Conservation (phyloP, 768 basidiomycete genomes). For the Trametes gibbosa region DNA sequence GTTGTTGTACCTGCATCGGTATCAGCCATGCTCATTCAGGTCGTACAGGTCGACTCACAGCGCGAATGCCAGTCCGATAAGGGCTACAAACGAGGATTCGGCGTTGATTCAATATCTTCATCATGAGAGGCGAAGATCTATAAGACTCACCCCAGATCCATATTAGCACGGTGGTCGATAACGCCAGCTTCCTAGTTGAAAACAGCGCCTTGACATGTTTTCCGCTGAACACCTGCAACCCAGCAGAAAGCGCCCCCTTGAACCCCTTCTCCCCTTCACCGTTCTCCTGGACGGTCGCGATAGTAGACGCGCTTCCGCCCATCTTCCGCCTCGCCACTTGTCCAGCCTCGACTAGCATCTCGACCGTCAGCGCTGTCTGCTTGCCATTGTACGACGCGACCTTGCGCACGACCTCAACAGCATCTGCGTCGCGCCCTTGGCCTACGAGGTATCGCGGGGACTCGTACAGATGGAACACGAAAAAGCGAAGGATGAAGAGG, state of each 20-base stretch:
- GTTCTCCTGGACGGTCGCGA: background rate
- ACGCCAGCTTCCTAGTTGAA: conserved; percentile 48
- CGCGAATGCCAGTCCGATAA: conserved; percentile 75
- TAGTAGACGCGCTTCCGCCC: background rate
- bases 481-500: conserved; percentile 61
- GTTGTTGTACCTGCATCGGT: conserved; percentile 39
- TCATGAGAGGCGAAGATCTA: background rate
- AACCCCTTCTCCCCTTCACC: conserved; percentile 29
- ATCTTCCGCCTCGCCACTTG: background rate
- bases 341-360: conserved; percentile 39
- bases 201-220: conserved; percentile 50
- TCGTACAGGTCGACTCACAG: conserved; percentile 37
- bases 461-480: conserved; percentile 64
- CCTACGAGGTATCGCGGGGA: conserved; percentile 74
- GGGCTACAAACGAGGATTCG: conserved; percentile 38
- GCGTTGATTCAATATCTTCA: no score
- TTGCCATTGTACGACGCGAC: conserved; percentile 62
- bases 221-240: conserved; percentile 35
- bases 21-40: background rate
- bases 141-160: conserved; percentile 47
- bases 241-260: conserved; percentile 37
- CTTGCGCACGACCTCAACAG: conserved; percentile 59
- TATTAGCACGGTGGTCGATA: conserved; percentile 50
- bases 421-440: conserved; percentile 61
- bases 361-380: conserved; percentile 45